Evolutionary conservation across 2,329 filamentous ascomycete species (phyloP).

Genomic region (Pestalotiopsis fici): DNA sequence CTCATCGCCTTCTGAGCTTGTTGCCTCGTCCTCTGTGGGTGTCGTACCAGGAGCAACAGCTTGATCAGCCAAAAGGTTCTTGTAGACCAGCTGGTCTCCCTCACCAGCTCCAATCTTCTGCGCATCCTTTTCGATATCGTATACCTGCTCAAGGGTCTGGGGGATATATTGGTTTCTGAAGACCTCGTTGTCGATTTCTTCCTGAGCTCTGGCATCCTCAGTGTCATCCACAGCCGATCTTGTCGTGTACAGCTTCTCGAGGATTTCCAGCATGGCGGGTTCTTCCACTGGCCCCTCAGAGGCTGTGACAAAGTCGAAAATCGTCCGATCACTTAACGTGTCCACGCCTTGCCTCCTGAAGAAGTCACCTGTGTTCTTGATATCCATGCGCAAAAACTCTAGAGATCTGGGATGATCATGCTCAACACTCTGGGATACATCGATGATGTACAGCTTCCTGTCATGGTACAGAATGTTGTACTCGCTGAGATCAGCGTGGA

Average conservation of each 20-base stretch:
- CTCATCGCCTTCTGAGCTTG: slow-evolving; percentile 42
- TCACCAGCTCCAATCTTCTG: slow-evolving; percentile 74
- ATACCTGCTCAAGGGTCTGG: slow-evolving; percentile 92
- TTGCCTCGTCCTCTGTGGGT: slow-evolving; percentile 33
- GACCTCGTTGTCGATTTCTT: slow-evolving; percentile 84
- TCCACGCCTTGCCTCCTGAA: slow-evolving; percentile 86
- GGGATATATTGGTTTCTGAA: slow-evolving; percentile 97
- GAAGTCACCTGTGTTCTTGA: slow-evolving; percentile 95
- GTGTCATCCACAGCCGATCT: slow-evolving; percentile 51
- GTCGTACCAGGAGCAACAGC: slow-evolving; percentile 43
- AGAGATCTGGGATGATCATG: slow-evolving; percentile 91
- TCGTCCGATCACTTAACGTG: slow-evolving; percentile 73
- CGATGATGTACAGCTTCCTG: slow-evolving; percentile 84
- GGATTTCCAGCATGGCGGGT: slow-evolving; percentile 57
- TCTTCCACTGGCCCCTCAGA: slow-evolving; percentile 61
- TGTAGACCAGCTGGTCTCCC: slow-evolving; percentile 80
- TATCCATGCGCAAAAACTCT: slow-evolving; percentile 96
- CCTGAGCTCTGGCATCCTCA: slow-evolving; percentile 53
- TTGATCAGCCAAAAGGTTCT: slow-evolving; percentile 76
- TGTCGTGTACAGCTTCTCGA: slow-evolving; percentile 69
- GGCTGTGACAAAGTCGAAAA: slow-evolving; percentile 81
- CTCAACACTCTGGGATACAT: slow-evolving; percentile 96
- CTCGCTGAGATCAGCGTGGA: slow-evolving; percentile 96
- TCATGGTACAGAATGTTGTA: slow-evolving; percentile 96
- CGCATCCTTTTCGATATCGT: slow-evolving; percentile 90